phyloP scores from a whole-genome alignment of 495 filamentous ascomycete species.

The Trichodelitschia bisporula region DNA sequence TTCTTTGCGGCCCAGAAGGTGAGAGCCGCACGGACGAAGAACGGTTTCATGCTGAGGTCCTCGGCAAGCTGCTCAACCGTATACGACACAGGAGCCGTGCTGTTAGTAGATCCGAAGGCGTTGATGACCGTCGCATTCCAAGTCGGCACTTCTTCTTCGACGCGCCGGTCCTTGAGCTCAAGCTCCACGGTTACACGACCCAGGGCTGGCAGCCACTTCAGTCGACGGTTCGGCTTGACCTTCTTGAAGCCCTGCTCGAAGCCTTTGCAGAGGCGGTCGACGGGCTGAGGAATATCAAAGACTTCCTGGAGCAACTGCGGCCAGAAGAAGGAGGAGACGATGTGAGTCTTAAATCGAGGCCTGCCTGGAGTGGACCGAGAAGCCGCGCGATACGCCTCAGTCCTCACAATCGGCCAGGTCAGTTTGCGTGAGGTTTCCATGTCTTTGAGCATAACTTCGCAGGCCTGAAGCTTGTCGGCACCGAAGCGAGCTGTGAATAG shows the following conservation, averaged over 20 bases:
- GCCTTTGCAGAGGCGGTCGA: conserved; percentile 33
- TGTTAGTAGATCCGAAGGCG: conserved; percentile 31
- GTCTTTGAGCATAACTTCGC: conserved; percentile 92
- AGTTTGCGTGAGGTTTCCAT: conserved; percentile 64
- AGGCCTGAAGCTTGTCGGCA: conserved; percentile 60
- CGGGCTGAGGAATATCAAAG: conserved; percentile 42
- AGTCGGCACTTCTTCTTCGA: conserved; percentile 48
- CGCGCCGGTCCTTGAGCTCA: conserved; percentile 55
- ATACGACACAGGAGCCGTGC: conserved; percentile 19
- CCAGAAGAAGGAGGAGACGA: conserved; percentile 89
- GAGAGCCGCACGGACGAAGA: conserved; percentile 51
- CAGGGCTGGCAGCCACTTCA: conserved; percentile 66
- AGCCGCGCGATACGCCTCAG: not conserved
- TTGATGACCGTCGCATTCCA: conserved; percentile 83
- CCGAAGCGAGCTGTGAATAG: conserved; percentile 77
- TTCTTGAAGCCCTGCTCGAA: conserved; percentile 59
- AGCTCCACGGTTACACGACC: conserved; percentile 63
- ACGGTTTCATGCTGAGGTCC: conserved; percentile 48
- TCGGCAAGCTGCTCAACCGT: conserved; percentile 36
- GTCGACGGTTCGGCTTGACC: conserved; percentile 57
- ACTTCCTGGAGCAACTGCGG: conserved; percentile 53
- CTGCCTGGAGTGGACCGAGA: too few species aligned
- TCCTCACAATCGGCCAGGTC: conserved; percentile 18
- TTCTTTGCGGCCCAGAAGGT: conserved; percentile 65
- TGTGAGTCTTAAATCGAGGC: conserved; percentile 27